Evolutionary conservation across 306 rosid species (phyloP).

Genomic region (Hylodesmum podocarpum): DNA sequence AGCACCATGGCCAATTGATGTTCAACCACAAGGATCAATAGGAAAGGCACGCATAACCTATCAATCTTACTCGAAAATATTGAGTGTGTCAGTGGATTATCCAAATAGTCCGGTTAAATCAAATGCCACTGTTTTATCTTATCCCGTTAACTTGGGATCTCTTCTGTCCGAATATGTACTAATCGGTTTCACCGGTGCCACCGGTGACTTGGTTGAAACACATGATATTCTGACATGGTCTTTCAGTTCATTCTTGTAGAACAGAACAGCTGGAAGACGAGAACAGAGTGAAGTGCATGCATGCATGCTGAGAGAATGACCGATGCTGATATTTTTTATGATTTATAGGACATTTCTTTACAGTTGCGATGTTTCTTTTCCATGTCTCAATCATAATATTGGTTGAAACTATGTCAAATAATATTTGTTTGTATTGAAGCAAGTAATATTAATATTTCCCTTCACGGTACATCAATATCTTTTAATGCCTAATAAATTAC

Average conservation of each 20-base stretch:
- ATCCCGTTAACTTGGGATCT: neutral
- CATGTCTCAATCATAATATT: too few species aligned
- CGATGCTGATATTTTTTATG: too few species aligned
- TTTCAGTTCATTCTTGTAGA: constrained; percentile 16
- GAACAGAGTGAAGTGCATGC: too few species aligned
- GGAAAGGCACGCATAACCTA: constrained; percentile 33
- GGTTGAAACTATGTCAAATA: too few species aligned
- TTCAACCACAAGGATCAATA: neutral
- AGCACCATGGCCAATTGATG: constrained; percentile 14
- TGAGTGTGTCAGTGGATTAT: constrained; percentile 21
- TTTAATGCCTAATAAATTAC: too few species aligned
- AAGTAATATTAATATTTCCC: too few species aligned
- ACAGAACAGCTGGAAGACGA: too few species aligned
- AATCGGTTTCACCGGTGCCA: constrained; percentile 37
- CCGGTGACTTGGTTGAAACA: constrained; percentile 33
- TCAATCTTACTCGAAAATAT: neutral
- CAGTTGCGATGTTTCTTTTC: too few species aligned
- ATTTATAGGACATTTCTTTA: too few species aligned
- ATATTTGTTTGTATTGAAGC: too few species aligned
- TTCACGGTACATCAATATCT: too few species aligned
- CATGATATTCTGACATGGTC: constrained; percentile 41
- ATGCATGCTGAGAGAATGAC: too few species aligned
- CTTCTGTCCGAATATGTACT: constrained; percentile 8
- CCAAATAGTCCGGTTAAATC: neutral
- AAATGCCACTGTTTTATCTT: neutral